A percentile compares a stretch with the other conserved stretches of the same genome.
These are phyloP conservation scores for Kondoa subrosea DNA, from an alignment of 768 basidiomycete genomes.

Conservation along the genomic window DNA sequence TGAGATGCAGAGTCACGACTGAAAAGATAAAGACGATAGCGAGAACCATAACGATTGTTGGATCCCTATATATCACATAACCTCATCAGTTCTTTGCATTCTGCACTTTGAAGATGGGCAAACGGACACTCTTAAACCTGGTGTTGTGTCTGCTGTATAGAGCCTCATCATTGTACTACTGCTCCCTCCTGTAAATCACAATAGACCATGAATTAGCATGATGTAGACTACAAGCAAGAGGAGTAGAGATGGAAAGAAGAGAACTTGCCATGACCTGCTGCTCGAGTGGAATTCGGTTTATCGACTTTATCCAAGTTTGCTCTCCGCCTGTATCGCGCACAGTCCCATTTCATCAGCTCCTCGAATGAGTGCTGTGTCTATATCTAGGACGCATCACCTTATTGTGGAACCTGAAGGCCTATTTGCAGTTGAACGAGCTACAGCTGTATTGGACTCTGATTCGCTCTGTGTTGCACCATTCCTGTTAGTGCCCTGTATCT, in stretches of 20 bases:
- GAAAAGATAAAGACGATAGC: conserved; percentile 29
- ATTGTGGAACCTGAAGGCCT: background rate
- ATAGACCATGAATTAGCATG: conserved; percentile 29
- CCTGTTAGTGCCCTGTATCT: background rate
- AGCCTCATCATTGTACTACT: conserved; percentile 97
- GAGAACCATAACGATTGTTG: conserved; percentile 27
- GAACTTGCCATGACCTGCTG: conserved; percentile 13
- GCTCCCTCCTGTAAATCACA: conserved; percentile 74
- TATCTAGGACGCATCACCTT: background rate
- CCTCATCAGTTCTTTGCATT: background rate
- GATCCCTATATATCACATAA: conserved; percentile 22
- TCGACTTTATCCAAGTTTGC: conserved; percentile 5
- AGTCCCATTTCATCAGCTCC: background rate
- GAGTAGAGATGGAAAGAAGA: background rate
- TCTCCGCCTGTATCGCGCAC: conserved; percentile 6
- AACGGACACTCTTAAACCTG: conserved; percentile 88
- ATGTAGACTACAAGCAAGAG: background rate
- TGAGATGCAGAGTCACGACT: conserved; percentile 27
- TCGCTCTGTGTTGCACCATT: background rate
- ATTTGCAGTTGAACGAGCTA: background rate
- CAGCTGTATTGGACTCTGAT: background rate
- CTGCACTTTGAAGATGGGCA: background rate
- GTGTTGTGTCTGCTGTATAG: conserved; percentile 88
- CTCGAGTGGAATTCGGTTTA: conserved; percentile 18
- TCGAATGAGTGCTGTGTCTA: background rate